Conservation (phyloP, 805 yeast genomes). For the Kodamaea hsintzibuensis region DNA sequence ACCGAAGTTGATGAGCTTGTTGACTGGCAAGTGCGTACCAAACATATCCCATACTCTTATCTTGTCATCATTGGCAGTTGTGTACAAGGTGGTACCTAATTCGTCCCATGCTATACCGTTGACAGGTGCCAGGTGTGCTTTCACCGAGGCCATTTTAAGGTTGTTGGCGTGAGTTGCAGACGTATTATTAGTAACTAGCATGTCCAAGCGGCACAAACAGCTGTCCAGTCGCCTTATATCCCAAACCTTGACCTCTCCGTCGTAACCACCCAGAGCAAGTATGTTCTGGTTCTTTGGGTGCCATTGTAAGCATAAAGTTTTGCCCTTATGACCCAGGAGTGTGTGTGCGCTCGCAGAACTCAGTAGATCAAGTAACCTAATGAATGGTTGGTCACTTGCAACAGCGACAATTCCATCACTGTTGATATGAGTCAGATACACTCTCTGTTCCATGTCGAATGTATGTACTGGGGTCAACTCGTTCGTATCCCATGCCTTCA, state of each 20-base stretch:
- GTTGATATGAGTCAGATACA: slow-evolving; percentile 64
- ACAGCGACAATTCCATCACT: slow-evolving; percentile 59
- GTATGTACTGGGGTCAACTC: slow-evolving; percentile 64
- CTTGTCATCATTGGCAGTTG: slow-evolving; percentile 80
- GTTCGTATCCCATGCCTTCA: slow-evolving; percentile 81
- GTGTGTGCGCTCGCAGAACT: slow-evolving; percentile 74
- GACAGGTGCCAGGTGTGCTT: slow-evolving; percentile 77
- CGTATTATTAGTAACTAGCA: slow-evolving; percentile 42
- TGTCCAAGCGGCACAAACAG: slow-evolving; percentile 64
- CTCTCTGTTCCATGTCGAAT: slow-evolving; percentile 60
- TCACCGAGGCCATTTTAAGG: slow-evolving; percentile 36
- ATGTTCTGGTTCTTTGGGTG: slow-evolving; percentile 63
- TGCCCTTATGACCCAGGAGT: slow-evolving; percentile 59
- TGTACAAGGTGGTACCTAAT: slow-evolving; percentile 58
- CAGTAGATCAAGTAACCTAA: slow-evolving; percentile 71
- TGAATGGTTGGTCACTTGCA: slow-evolving; percentile 69
- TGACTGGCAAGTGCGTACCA: slow-evolving; percentile 43
- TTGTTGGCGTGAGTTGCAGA: slow-evolving; percentile 22
- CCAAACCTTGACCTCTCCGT: slow-evolving; percentile 83
- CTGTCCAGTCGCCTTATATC: slow-evolving; percentile 72
- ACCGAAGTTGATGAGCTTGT: slow-evolving; percentile 72
- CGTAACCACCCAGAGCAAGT: slow-evolving; percentile 77
- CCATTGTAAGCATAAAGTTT: slow-evolving; percentile 66
- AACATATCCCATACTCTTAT: slow-evolving; percentile 75
- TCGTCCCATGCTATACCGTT: slow-evolving; percentile 80